Base-by-base conservation (phyloP, 345 rosid species). In the Dimocarpus longan region DNA sequence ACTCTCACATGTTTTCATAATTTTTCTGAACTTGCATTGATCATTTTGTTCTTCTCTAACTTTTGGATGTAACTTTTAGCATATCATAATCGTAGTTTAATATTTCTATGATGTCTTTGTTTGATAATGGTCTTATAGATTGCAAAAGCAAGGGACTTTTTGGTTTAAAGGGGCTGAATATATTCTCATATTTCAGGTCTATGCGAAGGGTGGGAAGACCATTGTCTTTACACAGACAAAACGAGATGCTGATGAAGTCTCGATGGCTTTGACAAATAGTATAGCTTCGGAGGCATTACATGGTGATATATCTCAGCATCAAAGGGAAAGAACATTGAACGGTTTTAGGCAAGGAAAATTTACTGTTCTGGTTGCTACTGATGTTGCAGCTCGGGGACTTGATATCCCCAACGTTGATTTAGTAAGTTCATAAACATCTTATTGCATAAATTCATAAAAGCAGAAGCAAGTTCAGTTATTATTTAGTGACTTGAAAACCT, bases 271-370 rank as follows among this genome's bases (percentile, higher is more conserved):
- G 70, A 88, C 97, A 71, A 93, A 65, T 78, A 96, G 91, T 86
- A 93, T 96, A 74, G 89, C 99, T 81, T 86, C 99, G 4, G 99
- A 94, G 82, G 99, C 99, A 73, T 87, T 96, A 84, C 99, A 94
- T 74, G 99, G 99, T 60, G 99, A 96, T 88, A 96, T 94, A 70
- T 96, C 99, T 72, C 99, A 96, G 85, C 98, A 94, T 76, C 99
- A 96, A 82, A 92, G 99, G 82, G 99, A 96, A 91, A 91, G 99
- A 89, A 96, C 99, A 16, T 87, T 96, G 73, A 93, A 92, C 81
- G 88, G 90, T 68, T 96, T 96, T 62, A 89, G 99, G 75, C 98
- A 93, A 83, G 99, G 99, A 81, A 96, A 96, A 79, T 96, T 96
- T 86, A 93, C 97, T 1, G 99, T 91, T 66, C 95, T 95, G 77